Percentiles rank a stretch among this genome's conserved stretches.
Conservation (phyloP, 129 eudicot species). For the Sambucus nigra region DNA sequence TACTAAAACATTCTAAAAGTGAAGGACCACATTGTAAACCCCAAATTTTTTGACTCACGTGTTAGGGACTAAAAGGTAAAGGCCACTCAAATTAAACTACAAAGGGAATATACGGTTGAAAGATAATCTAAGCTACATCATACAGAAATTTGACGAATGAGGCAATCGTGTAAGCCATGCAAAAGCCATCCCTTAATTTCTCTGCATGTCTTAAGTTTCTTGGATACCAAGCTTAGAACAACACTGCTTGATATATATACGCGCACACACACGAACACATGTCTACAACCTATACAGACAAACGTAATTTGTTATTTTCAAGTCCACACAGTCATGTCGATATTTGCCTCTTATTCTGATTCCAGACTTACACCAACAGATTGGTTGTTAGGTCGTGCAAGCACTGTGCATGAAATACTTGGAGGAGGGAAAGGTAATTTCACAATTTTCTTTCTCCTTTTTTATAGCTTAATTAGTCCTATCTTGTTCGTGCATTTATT, state of each 20-base stretch:
- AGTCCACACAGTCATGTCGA: constrained; percentile 35
- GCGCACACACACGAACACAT: no score
- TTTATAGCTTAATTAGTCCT: no score
- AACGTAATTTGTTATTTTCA: not conserved
- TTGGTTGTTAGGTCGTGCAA: constrained; percentile 32
- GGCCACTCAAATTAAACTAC: no score
- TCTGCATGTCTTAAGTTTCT: constrained; percentile 28
- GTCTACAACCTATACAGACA: no score
- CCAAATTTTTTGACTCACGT: no score
- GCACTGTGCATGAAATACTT: constrained; percentile 45
- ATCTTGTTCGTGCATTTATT: not conserved
- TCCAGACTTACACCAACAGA: constrained; percentile 12
- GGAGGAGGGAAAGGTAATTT: constrained; percentile 62
- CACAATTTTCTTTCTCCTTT: not conserved
- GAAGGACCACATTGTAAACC: no score
- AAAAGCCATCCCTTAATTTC: constrained; percentile 89
- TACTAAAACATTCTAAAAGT: no score
- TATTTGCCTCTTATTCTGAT: constrained; percentile 48
- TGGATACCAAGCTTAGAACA: constrained; percentile 43
- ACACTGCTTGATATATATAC: constrained; percentile 12
- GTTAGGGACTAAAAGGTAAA: no score
- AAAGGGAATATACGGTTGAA: no score
- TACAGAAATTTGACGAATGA: constrained; percentile 3
- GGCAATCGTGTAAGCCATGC: constrained; percentile 27
- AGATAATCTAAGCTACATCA: no score